Evolutionary conservation across 2,329 filamentous ascomycete species (phyloP).

Genomic region (Colletotrichum orbiculare): DNA sequence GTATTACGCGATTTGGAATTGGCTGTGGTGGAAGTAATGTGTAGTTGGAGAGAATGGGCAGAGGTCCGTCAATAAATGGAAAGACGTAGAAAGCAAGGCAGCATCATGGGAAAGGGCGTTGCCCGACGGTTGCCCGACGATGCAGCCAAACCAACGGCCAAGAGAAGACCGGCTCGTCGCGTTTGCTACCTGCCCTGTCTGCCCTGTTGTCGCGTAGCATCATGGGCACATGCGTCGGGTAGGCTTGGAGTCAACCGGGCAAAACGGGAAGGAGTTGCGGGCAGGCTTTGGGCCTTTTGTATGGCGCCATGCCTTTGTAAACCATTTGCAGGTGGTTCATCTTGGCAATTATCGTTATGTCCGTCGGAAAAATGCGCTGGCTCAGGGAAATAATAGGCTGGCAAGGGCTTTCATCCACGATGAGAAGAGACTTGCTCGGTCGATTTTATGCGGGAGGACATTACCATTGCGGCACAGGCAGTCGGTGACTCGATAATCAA

Average conservation of each 20-base stretch:
- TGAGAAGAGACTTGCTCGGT: not conserved
- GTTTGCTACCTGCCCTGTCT: slow-evolving; percentile 1
- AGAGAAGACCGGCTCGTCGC: slow-evolving; percentile 4
- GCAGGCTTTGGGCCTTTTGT: slow-evolving; percentile 12
- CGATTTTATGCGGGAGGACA: slow-evolving; percentile 8
- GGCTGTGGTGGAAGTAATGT: slow-evolving; percentile 2
- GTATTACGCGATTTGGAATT: not conserved
- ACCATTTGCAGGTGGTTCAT: not conserved
- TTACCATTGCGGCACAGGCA: slow-evolving; percentile 26
- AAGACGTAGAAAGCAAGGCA: slow-evolving; percentile 7
- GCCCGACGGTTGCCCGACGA: slow-evolving; percentile 3
- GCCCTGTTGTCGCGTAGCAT: not conserved
- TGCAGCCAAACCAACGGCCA: slow-evolving; percentile 3
- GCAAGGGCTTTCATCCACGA: slow-evolving; percentile 8
- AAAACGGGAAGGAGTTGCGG: slow-evolving; percentile 13
- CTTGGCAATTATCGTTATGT: slow-evolving; percentile 6
- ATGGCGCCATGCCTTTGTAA: not conserved
- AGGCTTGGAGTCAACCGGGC: not conserved
- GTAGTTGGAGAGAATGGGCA: not conserved
- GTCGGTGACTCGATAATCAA: slow-evolving; percentile 7
- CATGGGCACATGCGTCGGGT: slow-evolving; percentile 7
- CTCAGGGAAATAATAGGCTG: not conserved
- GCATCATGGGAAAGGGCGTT: slow-evolving; percentile 5
- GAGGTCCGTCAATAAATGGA: not conserved
- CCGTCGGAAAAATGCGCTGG: not conserved